These are phyloP conservation scores for Helotiales sp. DNA, from an alignment of 2,329 filamentous ascomycete species.

Conservation along the genomic window DNA sequence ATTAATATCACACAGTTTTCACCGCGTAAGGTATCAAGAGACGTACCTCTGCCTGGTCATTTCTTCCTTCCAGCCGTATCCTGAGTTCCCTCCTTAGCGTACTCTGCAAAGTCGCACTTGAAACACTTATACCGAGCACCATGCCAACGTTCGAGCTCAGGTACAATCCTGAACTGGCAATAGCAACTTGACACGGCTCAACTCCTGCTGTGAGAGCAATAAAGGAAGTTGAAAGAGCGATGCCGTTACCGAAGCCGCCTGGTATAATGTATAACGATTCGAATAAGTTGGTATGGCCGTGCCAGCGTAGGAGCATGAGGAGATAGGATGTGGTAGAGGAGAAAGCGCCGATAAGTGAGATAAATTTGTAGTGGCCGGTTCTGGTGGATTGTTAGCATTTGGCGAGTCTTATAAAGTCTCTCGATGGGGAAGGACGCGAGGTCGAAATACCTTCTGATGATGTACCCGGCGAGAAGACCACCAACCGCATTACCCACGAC, in stretches of 20 bases:
- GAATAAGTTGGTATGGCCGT: constrained; percentile 54
- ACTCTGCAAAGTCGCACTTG: constrained; percentile 20
- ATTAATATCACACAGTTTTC: background rate
- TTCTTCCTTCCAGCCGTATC: constrained; percentile 15
- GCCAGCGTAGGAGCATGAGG: constrained; percentile 57
- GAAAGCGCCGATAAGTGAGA: constrained; percentile 51
- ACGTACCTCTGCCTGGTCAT: constrained; percentile 3
- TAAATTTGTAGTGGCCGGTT: constrained; percentile 59
- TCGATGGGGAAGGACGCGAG: background rate
- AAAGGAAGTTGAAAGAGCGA: constrained; percentile 47
- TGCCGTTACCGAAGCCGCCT: constrained; percentile 51
- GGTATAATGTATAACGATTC: constrained; percentile 63
- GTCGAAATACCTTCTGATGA: constrained; percentile 31
- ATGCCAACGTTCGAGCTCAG: constrained; percentile 35
- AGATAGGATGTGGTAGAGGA: constrained; percentile 51
- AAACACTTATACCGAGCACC: constrained; percentile 25
- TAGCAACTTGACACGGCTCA: constrained; percentile 45
- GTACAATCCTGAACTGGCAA: constrained; percentile 49
- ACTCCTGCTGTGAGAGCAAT: constrained; percentile 49
- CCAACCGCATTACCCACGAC: constrained; percentile 67
- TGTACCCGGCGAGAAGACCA: constrained; percentile 55
- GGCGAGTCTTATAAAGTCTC: background rate
- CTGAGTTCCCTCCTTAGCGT: constrained; percentile 18
- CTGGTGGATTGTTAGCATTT: constrained; percentile 1
- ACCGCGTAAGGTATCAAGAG: background rate